A percentile compares a stretch with the other conserved stretches of the same genome.
These are phyloP conservation scores for Pirum gemmata DNA, from an alignment of 78 protist genomes.

Conservation along the genomic window DNA sequence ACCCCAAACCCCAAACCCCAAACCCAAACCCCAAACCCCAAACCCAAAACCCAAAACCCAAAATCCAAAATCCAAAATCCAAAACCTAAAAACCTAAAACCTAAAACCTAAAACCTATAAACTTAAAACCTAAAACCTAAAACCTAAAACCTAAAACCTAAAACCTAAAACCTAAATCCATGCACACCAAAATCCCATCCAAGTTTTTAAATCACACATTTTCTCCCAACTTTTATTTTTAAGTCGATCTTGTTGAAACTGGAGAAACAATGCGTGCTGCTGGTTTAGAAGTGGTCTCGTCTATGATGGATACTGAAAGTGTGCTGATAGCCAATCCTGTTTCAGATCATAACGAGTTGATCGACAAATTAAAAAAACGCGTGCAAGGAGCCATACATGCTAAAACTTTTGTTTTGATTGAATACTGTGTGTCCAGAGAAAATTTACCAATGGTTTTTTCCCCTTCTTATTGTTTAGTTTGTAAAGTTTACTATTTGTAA, in stretches of 20 bases:
- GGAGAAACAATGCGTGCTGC: conserved; percentile 75
- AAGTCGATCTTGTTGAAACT: conserved; percentile 70
- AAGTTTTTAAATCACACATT: too few species aligned
- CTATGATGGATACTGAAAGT: conserved; percentile 49
- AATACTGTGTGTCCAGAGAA: conserved; percentile 42
- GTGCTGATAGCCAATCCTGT: conserved; percentile 55
- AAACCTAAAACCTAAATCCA: too few species aligned
- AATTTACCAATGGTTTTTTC: not conserved
- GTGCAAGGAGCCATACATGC: conserved; percentile 51
- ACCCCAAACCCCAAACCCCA: conserved; percentile 3
- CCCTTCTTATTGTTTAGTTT: too few species aligned
- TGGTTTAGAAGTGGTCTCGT: conserved; percentile 45
- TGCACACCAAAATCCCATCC: conserved; percentile 6
- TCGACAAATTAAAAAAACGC: conserved; percentile 28
- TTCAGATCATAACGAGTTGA: not conserved
- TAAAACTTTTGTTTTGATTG: not conserved
- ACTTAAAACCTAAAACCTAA: too few species aligned
- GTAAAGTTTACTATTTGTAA: too few species aligned
- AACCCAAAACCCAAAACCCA: too few species aligned
- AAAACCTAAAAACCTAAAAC: too few species aligned
- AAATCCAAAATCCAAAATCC: too few species aligned
- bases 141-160: too few species aligned
- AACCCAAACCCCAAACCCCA: too few species aligned
- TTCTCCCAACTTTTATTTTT: too few species aligned
- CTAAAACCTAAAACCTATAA: too few species aligned